Base-by-base conservation (phyloP, 352 stramenopile genomes). In the Halophytophthora batemanensis region DNA sequence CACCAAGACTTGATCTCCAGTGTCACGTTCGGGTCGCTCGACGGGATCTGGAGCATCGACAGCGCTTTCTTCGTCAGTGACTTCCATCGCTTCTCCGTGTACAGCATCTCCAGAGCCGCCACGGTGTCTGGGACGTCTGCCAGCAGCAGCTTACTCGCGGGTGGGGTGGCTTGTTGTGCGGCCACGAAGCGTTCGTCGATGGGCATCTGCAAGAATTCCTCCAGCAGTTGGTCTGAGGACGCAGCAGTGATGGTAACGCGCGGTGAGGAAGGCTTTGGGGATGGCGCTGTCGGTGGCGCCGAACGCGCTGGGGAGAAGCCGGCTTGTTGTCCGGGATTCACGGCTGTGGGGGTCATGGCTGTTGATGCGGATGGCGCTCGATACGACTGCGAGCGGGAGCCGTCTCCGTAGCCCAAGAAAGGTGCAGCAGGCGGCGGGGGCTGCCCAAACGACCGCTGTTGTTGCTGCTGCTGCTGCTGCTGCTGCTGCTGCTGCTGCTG, bases 1-100 rank as follows among this genome's bases (percentile, higher is more conserved):
- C 73, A 88, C 82, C 82, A 93, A 12, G 82, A 87, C 55, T 90
- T 90, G 56, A 87, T 86, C 54, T 83, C 72, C 18, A 90, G 55
- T 39, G 69, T 79, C 58, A 69, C 37, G 17, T 60, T 59, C 15
- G 64, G 52, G 43, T 79, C 59, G 42, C 74, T 84, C 12, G 66
- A 71, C 18, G 73, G 69, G 21, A 63, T 81, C 50, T 86, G 75
- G 39, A 90, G 64, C 77, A 92, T 89, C 14, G 70, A 76, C 25
- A 86, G 61, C 7, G 82, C 72, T 23, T 90, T 90, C 49, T 84
- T 86, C 2, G 75, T 87, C 21, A 93, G 58, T 15, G 78, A 82
- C 49, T 80, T 82, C 77, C 79, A 93, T 15, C 74, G 65, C 55
- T 86, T 84, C 47, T 89, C 68, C 34, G 50, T 55, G 49, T 90